Evolutionary conservation across 202 grass and related monocot species (phyloP), one percentile per base, ranked within the genome.

Genomic region (Hordeum pubiflorum): DNA sequence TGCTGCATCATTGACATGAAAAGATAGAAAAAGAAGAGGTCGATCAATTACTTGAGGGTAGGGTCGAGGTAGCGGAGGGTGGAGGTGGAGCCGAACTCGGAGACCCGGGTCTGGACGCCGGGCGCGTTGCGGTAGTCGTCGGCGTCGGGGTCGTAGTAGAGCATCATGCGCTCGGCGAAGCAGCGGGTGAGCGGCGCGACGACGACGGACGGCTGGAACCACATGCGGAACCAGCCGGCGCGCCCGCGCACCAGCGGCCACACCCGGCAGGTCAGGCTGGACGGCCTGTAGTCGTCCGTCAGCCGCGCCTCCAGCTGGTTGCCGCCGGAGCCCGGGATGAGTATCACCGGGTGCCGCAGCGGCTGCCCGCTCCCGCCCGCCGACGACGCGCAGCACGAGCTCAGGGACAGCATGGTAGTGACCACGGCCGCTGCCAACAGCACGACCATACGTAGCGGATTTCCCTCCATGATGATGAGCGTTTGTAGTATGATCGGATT

Each of bases 281-380:
- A 93, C 13, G 92, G 90, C 69, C 54, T 38, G 92, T 98, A 98
- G 20, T 72, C 91, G 37, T 72, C 70, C 43, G 84, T 91, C 48
- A 98, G 86, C 37, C 82, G 83, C 39, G 90, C 95, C 88, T 98
- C 92, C 41, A 98, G 92, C 74, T 98, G 90, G 90, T 87, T 98
- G 71, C 92, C 95, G 3, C 92, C 92, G 50, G 81, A 36, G 11
- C 95, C 95, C 1, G 95, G 95, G 24, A 98, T 94, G 44, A 98
- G 75, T 17, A 98, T 38, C 58, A 98, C 78, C 36, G 95, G 95
- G 59, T 94, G 92, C 86, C 81, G 87, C 63, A 40, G 58, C 59
- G 9, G 57, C 74, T 9, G 44, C 58, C 41, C 61, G 24, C 43
- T 50, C 23, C 21, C 7, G 38, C 22, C 65, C 10, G 36, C 11